Evolutionary conservation across 305 asterid genomes (phyloP), one percentile per base, ranked within the genome.

Genomic region (Salvia sclarea): DNA sequence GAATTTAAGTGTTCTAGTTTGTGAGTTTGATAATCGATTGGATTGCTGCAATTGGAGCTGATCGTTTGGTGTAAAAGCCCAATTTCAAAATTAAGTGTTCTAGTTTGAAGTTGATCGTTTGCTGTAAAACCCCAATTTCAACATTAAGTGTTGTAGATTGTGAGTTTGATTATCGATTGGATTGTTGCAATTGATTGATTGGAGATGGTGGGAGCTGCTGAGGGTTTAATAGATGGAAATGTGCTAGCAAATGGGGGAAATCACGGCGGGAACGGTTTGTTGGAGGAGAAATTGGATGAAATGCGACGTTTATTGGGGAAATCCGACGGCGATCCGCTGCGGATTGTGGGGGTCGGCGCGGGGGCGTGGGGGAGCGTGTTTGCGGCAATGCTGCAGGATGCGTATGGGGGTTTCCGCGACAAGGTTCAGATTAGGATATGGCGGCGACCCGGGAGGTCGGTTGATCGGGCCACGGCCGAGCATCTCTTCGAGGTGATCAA

Each of bases 361-460:
- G 98, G 97, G 62, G 98, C 97, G 44, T 92, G 98, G 97, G 98
- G 98, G 17, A 90, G 98, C 78, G 98, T 90, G 11, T 92, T 92
- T 78, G 80, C 80, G 2, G 97, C 98, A 47, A 77, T 92, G 96
- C 85, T 92, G 67, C 97, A 92, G 72, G 97, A 92, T 54, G 85
- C 89, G 0, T 92, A 86, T 31, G 91, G 91, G 33, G 52, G 52
- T 50, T 74, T 84, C 20, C 87, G 96, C 0, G 89, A 91, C 28
- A 91, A 89, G 79, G 81, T 91, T 59, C 93, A 87, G 77, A 80
- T 92, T 64, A 76, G 98, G 76, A 82, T 92, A 79, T 92, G 97
- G 98, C 82, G 96, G 77, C 81, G 98, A 61, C 77, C 89, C 25
- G 97, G 96, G 10, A 80, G 89, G 77, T 59, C 86, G 3, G 92